phyloP scores from a whole-genome alignment of 805 yeast genomes.

The Wickerhamia fluorescens region DNA sequence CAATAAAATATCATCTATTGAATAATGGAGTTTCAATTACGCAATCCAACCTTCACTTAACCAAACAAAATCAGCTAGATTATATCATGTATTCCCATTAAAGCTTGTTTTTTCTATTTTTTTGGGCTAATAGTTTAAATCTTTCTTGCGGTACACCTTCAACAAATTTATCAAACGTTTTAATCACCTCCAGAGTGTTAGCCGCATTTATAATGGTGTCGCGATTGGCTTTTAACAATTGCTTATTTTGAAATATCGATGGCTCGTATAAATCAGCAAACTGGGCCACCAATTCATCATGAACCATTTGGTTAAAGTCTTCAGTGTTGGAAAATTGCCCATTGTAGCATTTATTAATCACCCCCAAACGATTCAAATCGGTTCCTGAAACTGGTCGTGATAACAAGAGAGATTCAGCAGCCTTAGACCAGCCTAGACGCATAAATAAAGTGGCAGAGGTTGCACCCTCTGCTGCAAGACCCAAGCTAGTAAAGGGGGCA shows the following conservation, averaged over 20 bases:
- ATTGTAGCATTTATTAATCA: slow-evolving; percentile 54
- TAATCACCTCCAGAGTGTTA: slow-evolving; percentile 58
- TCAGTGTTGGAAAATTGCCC: slow-evolving; percentile 28
- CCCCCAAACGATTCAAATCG: slow-evolving; percentile 51
- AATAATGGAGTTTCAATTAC: too few relatives aligned
- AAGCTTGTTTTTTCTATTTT: too few relatives aligned
- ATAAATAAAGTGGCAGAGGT: slow-evolving; percentile 59
- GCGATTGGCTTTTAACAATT: slow-evolving; percentile 33
- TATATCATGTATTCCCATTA: too few relatives aligned
- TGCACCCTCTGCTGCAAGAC: slow-evolving; percentile 79
- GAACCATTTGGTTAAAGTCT: slow-evolving; percentile 37
- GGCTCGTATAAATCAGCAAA: slow-evolving; percentile 40
- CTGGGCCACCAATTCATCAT: slow-evolving; percentile 23
- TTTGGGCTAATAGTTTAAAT: slow-evolving; percentile 56
- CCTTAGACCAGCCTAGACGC: slow-evolving; percentile 65
- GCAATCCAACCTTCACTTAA: too few relatives aligned
- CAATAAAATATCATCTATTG: too few relatives aligned
- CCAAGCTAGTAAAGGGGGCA: slow-evolving; percentile 76
- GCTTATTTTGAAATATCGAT: slow-evolving; percentile 40
- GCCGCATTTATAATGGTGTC: slow-evolving; percentile 39
- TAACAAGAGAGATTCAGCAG: slow-evolving; percentile 66
- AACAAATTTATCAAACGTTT: slow-evolving; percentile 65
- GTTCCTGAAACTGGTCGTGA: slow-evolving; percentile 59
- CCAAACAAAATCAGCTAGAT: too few relatives aligned
- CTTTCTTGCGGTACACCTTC: slow-evolving; percentile 66